Percentiles rank a stretch among this genome's conserved stretches.
phyloP scores from a whole-genome alignment of 257 asterid genomes.

The Penstemon newberryi region DNA sequence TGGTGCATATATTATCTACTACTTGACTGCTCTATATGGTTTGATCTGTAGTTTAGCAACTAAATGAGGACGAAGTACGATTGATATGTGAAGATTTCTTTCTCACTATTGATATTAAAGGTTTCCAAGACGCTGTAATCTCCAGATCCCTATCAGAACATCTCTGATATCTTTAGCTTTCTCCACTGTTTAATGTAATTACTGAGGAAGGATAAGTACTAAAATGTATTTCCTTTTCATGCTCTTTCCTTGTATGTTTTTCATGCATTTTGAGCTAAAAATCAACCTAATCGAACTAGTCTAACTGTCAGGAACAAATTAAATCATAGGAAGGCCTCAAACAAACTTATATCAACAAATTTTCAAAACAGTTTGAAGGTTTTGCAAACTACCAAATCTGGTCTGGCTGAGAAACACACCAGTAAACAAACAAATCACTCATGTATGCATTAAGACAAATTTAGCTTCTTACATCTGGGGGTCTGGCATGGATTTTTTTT shows the following conservation, averaged over 20 bases:
- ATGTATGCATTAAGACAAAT: neutral
- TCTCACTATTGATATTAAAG: too few species aligned
- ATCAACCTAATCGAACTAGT: neutral
- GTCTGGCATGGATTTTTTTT: constrained; percentile 1
- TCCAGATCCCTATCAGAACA: neutral
- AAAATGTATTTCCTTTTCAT: too few species aligned
- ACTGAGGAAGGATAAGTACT: too few species aligned
- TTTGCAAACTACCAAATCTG: neutral
- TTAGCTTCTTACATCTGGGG: neutral
- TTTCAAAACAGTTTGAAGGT: neutral
- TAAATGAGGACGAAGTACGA: too few species aligned
- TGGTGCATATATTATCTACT: too few species aligned
- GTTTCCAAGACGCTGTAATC: too few species aligned
- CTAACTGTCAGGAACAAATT: neutral
- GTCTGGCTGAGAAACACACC: constrained; percentile 12
- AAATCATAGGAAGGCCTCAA: neutral
- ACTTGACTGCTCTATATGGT: too few species aligned
- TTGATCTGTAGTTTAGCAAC: too few species aligned
- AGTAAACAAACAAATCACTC: neutral
- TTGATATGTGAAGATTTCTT: too few species aligned
- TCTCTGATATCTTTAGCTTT: neutral
- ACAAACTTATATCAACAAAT: constrained; percentile 7
- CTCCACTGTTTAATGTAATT: neutral
- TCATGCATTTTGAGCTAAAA: neutral
- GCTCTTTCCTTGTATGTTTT: neutral